Conservation (phyloP, 2,329 filamentous ascomycete genomes). For the Rutstroemia sydowiana region DNA sequence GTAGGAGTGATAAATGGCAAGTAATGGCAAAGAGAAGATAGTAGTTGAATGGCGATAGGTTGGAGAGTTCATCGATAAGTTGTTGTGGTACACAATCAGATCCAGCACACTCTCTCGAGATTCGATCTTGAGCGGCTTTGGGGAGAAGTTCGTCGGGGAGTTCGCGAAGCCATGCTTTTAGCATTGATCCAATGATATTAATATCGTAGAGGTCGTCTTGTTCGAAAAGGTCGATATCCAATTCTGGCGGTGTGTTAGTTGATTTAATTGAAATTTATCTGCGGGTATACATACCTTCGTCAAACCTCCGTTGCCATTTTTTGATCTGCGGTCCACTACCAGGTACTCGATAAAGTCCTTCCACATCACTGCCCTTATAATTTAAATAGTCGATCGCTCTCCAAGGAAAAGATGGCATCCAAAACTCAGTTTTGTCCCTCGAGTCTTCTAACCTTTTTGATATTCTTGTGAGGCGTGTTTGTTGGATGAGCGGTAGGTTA, state of each 20-base stretch:
- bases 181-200: slow-evolving; percentile 91
- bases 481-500: slow-evolving; percentile 77
- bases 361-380: slow-evolving; percentile 87
- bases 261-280: background rate
- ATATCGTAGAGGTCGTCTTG: slow-evolving; percentile 88
- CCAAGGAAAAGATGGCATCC: slow-evolving; percentile 97
- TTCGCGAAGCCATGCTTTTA: slow-evolving; percentile 92
- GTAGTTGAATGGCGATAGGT: slow-evolving; percentile 94
- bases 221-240: slow-evolving; percentile 84
- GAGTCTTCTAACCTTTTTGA: slow-evolving; percentile 83
- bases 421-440: slow-evolving; percentile 93
- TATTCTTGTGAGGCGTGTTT: slow-evolving; percentile 85
- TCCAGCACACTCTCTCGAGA: slow-evolving; percentile 72
- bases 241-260: slow-evolving; percentile 44
- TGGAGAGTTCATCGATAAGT: slow-evolving; percentile 85
- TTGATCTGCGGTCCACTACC: slow-evolving; percentile 87
- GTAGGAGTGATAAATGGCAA: slow-evolving; percentile 84
- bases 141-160: slow-evolving; percentile 93
- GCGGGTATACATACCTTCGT: slow-evolving; percentile 53
- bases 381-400: slow-evolving; percentile 94
- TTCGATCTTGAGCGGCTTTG: slow-evolving; percentile 70
- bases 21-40: slow-evolving; percentile 96
- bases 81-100: slow-evolving; percentile 75
- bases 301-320: slow-evolving; percentile 87
- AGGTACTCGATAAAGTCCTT: slow-evolving; percentile 87